Evolutionary conservation across 441 rosid genomes (phyloP).

Genomic region (Populus tomentosa): DNA sequence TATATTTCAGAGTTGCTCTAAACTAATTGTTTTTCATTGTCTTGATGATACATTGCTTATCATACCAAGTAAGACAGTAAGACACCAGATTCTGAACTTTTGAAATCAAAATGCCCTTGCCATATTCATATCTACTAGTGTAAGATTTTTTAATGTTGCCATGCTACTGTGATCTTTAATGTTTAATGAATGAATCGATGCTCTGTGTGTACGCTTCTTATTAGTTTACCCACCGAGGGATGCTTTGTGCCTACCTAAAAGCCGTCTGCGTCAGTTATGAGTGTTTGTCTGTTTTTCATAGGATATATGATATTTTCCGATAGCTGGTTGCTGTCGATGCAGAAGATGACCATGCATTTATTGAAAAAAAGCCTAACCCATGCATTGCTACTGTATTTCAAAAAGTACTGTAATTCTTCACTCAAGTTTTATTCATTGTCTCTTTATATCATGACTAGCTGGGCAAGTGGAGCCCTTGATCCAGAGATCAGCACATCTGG

Average conservation of each 20-base stretch:
- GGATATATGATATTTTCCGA: background rate
- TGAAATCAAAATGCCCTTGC: too few relatives aligned
- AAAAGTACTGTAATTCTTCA: background rate
- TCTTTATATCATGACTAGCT: constrained; percentile 38
- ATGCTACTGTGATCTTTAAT: background rate
- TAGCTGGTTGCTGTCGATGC: background rate
- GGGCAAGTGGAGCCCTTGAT: constrained; percentile 99
- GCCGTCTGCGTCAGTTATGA: background rate
- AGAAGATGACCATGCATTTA: background rate
- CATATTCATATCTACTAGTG: too few relatives aligned
- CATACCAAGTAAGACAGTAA: too few relatives aligned
- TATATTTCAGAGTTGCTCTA: too few relatives aligned
- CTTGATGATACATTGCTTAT: too few relatives aligned
- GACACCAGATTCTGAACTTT: too few relatives aligned
- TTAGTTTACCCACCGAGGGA: background rate
- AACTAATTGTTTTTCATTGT: too few relatives aligned
- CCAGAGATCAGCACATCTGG: constrained; percentile 57
- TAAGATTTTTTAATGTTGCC: too few relatives aligned
- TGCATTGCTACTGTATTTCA: background rate
- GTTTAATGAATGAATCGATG: background rate
- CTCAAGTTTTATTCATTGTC: background rate
- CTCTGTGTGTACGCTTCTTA: background rate
- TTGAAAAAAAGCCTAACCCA: background rate
- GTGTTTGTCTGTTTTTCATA: background rate
- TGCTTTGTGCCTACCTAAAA: background rate